Base-by-base conservation (phyloP, 2,329 filamentous ascomycete species). In the Colletotrichum melonis region DNA sequence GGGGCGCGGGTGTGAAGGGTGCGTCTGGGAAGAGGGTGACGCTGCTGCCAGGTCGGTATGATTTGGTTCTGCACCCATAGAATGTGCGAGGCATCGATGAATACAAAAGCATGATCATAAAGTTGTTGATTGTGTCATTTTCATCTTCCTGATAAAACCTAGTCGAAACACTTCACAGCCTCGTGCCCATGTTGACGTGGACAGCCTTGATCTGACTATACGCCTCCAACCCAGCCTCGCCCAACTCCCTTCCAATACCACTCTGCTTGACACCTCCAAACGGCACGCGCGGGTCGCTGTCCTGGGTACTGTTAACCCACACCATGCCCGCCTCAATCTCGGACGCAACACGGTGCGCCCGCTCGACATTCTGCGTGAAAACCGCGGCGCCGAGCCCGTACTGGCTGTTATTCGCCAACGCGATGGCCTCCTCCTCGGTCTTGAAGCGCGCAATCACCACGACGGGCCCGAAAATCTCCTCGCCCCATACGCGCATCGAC, bases 381-480 rank as follows among this genome's bases (percentile, higher is more conserved):
- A 93, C 81, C 0, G 91, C 88, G 14, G 88, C 87, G 4, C 88
- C 91, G 0, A 92, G 85, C 2, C 91, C 91, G 76, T 92, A 92
- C 2, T 86, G 87, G 0, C 88, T 89, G 78, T 91, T 80, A 58
- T 87, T 87, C 32, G 86, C 86, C 67, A 86, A 76, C n/a, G 42
- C 66, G 11, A 87, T 76, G 0, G 84, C 85, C 38, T 87, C 84
- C 5, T 80, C 81, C 73, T 86, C 85, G 0, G 81, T 80, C 75
- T 81, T 80, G 78, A 87, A 87, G 19, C 81, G 78, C 12, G 81
- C 81, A 4, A 87, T 80, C 2, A 82, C 82, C 6, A 83, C 84
- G 19, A 87, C 82, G 0, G 86, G 86, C 0, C 86, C 85, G 38
- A 87, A 87, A 3, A 87, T 82, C 63, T 87, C 86, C 74, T 87